Evolutionary conservation across 192 early-diverging fungal species (phyloP), one percentile per base, ranked within the genome.

Genomic region (Coemansia sp.): DNA sequence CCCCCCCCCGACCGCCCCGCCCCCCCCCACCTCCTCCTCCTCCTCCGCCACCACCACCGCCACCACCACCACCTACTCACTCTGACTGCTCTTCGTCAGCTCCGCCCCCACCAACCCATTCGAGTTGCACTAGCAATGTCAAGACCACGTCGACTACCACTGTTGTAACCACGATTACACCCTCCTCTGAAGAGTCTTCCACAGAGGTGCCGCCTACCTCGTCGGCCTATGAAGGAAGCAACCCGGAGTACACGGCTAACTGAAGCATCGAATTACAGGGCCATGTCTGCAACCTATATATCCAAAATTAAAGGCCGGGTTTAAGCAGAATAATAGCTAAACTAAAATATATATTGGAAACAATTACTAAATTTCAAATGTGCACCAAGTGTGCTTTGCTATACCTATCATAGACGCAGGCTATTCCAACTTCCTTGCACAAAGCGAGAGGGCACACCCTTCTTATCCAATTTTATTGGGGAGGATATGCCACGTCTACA

Each of bases 121-220:
- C 48, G 14, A 61, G 53, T 46, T 34, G 59, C 41, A 62, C 68
- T 19, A 32, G 31, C 31, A 50, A 42, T 38, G 44, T 32, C n/a
- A 17, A 37, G 5, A 61, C 34, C 36, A 75, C 73, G 25, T 74
- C 73, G 44, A 75, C 77, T 34, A 80, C 69, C 2, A 80, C 77
- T 15, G 62, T 75, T 23, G 74, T 73, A 7, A 80, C 73, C 21
- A 80, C 77, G 3, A 45, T 79, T n/a, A 65, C 74, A 11, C 65
- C 66, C 60, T 7, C 59, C 41, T 51, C 63, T 25, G 41, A 61
- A 27, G n/a, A 65, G 55, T 39, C 48, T 46, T 27, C 53, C 12
- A 17, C 53, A 5, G 53, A 57, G 23, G 25, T 31, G 15, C 53
- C 53, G 14, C 53, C 53, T 5, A 11, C 51, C 3, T 15, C 53